Base-by-base conservation (phyloP, 345 rosid genomes). In the Tarenaya hassleriana region DNA sequence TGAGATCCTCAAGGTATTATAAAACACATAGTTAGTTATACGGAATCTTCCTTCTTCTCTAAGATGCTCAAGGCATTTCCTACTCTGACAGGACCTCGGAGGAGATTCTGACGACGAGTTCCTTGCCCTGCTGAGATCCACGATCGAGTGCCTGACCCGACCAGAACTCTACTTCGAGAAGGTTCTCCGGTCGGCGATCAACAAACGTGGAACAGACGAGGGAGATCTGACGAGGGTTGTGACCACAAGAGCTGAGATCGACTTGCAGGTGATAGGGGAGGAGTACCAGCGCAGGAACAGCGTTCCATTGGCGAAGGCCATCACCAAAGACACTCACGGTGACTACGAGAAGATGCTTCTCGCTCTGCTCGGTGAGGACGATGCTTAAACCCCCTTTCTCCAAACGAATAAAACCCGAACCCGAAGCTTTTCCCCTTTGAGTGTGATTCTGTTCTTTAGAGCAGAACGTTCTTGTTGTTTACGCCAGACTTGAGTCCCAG, bases 161-260 rank as follows among this genome's bases (percentile, higher is more conserved):
- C 85, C 90, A 0, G 83, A 80, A 69, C 72, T 54, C 20, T 76
- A 80, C 62, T 86, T 82, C 24, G 82, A 71, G 60, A 79, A 83
- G 58, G 75, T 75, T 41, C 82, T 89, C 48, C 81, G 86, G 21
- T 72, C 69, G 1, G 79, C 94, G 3, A 79, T 89, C 50, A 79
- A 86, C 62, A 86, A 12, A 52, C 57, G 41, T 2, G 97, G 95
- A 61, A 89, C 90, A 0, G 90, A 86, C 45, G 94, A 86, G 81
- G 91, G 86, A 54, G 91, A 77, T 9, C 71, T 90, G 7, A 86
- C 95, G 4, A 78, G 95, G 34, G 69, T 86, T 52, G 74, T 90
- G 37, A 62, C 88, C n/a, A 83, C 82, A 13, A 82, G 88, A 53
- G 89, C 89, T 38, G 95, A 85, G 75, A 56, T 77, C 29, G 89